Evolutionary conservation across 345 rosid genomes (phyloP).

Genomic region (Syzygium aromaticum): DNA sequence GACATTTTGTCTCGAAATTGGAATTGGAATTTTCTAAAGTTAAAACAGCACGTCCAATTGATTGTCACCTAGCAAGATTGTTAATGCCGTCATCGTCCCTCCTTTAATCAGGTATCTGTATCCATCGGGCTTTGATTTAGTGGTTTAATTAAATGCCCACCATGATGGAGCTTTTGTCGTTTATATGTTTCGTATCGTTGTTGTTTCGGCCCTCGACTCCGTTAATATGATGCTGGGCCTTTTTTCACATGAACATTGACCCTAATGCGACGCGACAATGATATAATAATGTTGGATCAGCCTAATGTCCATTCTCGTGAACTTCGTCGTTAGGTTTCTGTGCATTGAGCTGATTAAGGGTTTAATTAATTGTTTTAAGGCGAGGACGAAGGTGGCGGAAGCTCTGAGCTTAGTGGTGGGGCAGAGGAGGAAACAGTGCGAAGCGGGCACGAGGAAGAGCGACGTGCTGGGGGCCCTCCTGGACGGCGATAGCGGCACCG

Average conservation of each 20-base stretch:
- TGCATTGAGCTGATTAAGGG: not conserved
- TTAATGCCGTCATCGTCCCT: not conserved
- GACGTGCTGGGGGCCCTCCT: slow-evolving; percentile 79
- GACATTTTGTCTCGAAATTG: slow-evolving; percentile 3
- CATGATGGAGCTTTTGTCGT: not conserved
- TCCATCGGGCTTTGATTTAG: not conserved
- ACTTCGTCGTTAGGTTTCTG: not conserved
- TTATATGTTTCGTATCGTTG: not conserved
- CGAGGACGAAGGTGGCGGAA: slow-evolving; percentile 92
- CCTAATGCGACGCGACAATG: too few species aligned
- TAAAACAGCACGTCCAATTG: not conserved
- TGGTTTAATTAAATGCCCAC: not conserved
- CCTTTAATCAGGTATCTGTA: not conserved
- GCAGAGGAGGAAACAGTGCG: slow-evolving; percentile 49
- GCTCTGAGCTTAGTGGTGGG: slow-evolving; percentile 73
- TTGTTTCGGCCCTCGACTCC: not conserved
- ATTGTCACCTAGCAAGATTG: not conserved
- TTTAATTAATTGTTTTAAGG: slow-evolving; percentile 22
- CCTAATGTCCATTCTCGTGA: not conserved
- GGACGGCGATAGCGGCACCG: slow-evolving; percentile 34
- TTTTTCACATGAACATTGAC: not conserved
- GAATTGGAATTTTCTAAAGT: not conserved
- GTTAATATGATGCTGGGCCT: not conserved
- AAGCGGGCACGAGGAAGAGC: slow-evolving; percentile 35
- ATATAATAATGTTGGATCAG: not conserved